Evolutionary conservation across 345 rosid species (phyloP).

Genomic region (Citrus glauca): DNA sequence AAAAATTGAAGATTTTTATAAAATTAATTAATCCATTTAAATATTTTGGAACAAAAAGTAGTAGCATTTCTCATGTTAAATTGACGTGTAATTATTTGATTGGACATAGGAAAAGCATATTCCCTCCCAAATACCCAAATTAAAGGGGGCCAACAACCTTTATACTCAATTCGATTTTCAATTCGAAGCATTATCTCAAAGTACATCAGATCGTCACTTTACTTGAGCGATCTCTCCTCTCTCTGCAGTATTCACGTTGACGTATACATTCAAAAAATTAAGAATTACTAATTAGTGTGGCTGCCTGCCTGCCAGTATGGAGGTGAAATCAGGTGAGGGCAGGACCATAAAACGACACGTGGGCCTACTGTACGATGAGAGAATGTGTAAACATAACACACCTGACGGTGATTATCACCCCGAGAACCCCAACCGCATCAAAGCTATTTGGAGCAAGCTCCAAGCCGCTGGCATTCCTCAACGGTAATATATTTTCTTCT

Average conservation of each 20-base stretch:
- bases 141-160: neutral
- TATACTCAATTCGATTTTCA: neutral
- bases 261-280: neutral
- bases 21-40: too few species aligned
- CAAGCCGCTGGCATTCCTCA: constrained; percentile 51
- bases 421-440: constrained; percentile 75
- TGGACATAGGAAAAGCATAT: neutral
- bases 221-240: neutral
- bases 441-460: constrained; percentile 73
- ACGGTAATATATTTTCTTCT: constrained; percentile 28
- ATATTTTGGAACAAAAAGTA: too few species aligned
- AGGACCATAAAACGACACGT: constrained; percentile 36
- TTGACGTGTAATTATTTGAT: neutral
- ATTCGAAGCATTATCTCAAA: neutral
- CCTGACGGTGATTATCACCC: constrained; percentile 70
- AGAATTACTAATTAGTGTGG: neutral
- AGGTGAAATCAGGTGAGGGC: constrained; percentile 1
- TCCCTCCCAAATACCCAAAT: neutral
- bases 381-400: constrained; percentile 75
- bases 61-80: neutral
- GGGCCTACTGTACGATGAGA: constrained; percentile 73
- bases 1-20: too few species aligned
- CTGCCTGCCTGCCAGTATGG: constrained; percentile 4
- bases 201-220: neutral
- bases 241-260: neutral